Percentiles rank a stretch among this genome's conserved stretches.
These are phyloP conservation scores for Candida piceae DNA, from an alignment of 805 yeast species.

Conservation along the genomic window DNA sequence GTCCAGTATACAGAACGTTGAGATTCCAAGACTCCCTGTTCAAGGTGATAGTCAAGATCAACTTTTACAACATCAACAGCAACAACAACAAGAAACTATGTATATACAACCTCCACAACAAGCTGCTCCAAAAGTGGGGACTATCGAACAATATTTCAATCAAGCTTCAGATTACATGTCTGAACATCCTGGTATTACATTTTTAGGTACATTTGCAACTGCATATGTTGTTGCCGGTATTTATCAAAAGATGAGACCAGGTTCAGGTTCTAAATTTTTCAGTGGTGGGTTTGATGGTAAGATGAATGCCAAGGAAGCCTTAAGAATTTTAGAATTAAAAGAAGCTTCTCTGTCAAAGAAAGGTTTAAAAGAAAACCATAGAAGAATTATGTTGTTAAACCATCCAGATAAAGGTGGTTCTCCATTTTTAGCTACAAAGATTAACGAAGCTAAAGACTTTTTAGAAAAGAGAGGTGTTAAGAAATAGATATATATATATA, in stretches of 20 bases:
- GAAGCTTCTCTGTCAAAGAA: slow-evolving; percentile 60
- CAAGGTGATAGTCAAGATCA: slow-evolving; percentile 39
- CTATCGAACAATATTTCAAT: slow-evolving; percentile 63
- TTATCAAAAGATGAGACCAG: slow-evolving; percentile 63
- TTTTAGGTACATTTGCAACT: slow-evolving; percentile 61
- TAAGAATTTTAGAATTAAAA: slow-evolving; percentile 72
- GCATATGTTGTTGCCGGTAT: slow-evolving; percentile 64
- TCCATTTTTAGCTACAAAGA: slow-evolving; percentile 81
- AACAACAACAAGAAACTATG: slow-evolving; percentile 2
- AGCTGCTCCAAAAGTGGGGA: slow-evolving; percentile 28
- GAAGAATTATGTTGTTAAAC: slow-evolving; percentile 79
- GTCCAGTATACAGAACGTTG: slow-evolving; percentile 36
- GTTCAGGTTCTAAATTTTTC: slow-evolving; percentile 56
- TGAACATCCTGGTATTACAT: slow-evolving; percentile 72
- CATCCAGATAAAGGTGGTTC: slow-evolving; percentile 97
- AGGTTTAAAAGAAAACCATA: slow-evolving; percentile 71
- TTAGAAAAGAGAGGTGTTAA: slow-evolving; percentile 58
- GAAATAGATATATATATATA: slow-evolving; percentile 23
- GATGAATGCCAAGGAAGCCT: slow-evolving; percentile 85
- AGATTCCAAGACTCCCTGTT: slow-evolving; percentile 50
- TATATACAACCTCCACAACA: slow-evolving; percentile 15
- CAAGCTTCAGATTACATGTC: slow-evolving; percentile 54
- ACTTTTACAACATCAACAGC: neutral
- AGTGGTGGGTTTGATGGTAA: slow-evolving; percentile 92
- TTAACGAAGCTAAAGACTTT: slow-evolving; percentile 86